Evolutionary conservation across 2,329 filamentous ascomycete genomes (phyloP).

Genomic region (Pseudogymnoascus sp.): DNA sequence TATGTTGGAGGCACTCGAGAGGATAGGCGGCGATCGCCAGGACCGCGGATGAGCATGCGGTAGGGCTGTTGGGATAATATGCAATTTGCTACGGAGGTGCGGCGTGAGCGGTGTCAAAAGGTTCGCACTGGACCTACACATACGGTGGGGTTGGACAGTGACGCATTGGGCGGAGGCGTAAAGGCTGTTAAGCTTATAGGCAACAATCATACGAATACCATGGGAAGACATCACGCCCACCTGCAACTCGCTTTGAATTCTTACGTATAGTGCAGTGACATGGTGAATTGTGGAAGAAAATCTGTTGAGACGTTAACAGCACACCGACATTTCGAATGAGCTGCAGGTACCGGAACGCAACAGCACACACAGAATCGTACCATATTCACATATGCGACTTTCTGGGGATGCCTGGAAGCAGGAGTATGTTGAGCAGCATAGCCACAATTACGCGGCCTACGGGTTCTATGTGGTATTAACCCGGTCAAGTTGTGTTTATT

Average conservation of each 20-base stretch:
- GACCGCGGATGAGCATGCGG: constrained; percentile 31
- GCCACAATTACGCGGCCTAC: constrained; percentile 1
- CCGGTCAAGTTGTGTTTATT: constrained; percentile 1
- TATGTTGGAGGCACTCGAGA: constrained; percentile 80
- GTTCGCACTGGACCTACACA: constrained; percentile 2
- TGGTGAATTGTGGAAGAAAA: constrained; percentile 1
- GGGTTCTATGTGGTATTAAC: neutral
- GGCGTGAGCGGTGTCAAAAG: constrained; percentile 7
- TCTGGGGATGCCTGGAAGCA: neutral
- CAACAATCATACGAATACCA: constrained; percentile 3
- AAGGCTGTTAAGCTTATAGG: constrained; percentile 8
- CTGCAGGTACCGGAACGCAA: neutral
- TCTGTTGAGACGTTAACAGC: neutral
- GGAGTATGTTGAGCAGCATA: neutral
- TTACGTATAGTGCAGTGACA: constrained; percentile 1
- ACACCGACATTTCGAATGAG: neutral
- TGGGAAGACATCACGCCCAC: constrained; percentile 4
- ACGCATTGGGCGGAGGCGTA: constrained; percentile 6
- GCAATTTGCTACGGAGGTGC: constrained; percentile 4
- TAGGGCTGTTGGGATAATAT: constrained; percentile 2
- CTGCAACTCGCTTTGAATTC: neutral
- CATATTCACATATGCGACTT: neutral
- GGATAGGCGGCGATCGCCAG: constrained; percentile 50
- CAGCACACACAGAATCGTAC: neutral
- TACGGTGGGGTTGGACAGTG: constrained; percentile 8